A percentile compares a stretch with the other conserved stretches of the same genome.
Conservation (phyloP, 768 basidiomycete species). For the Lactarius evosmus region DNA sequence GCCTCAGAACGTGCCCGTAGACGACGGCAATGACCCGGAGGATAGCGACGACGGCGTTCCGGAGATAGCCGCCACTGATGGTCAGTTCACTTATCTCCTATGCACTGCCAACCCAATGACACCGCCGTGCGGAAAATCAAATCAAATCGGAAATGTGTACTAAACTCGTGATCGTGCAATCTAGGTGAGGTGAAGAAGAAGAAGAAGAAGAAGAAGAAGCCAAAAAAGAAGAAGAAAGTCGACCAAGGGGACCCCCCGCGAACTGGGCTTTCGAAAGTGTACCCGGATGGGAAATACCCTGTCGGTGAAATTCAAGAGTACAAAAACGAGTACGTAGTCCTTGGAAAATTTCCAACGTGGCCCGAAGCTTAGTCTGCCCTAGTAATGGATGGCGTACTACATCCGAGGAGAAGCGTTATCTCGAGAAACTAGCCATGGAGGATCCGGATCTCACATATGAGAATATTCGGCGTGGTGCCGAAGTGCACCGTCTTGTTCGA, state of each 20-base stretch:
- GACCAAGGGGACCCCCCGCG: slow-evolving; percentile 92
- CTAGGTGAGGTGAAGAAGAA: slow-evolving; percentile 65
- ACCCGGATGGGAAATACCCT: slow-evolving; percentile 81
- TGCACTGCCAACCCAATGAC: not conserved
- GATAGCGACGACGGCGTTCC: slow-evolving; percentile 36
- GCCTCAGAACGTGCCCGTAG: slow-evolving; percentile 15
- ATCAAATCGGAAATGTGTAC: not conserved
- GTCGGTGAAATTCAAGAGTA: slow-evolving; percentile 92
- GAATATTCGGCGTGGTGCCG: slow-evolving; percentile 87
- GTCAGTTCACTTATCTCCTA: slow-evolving; percentile 32
- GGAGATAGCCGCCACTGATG: slow-evolving; percentile 31
- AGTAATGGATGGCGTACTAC: slow-evolving; percentile 88
- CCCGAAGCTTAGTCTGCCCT: slow-evolving; percentile 8
- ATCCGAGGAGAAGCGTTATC: slow-evolving; percentile 83
- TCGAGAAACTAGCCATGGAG: slow-evolving; percentile 72
- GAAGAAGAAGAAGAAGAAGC: slow-evolving; percentile 94
- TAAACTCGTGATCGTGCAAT: not conserved
- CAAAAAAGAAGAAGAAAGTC: slow-evolving; percentile 75
- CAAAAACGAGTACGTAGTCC: slow-evolving; percentile 76
- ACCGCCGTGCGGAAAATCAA: not conserved
- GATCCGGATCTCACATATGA: slow-evolving; percentile 86
- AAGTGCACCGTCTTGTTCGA: slow-evolving; percentile 93
- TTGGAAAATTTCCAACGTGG: not conserved
- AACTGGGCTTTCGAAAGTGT: slow-evolving; percentile 84
- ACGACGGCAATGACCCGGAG: slow-evolving; percentile 31